phyloP scores from a whole-genome alignment of 2,329 filamentous ascomycete species.

The Colletotrichum orchidophilum region DNA sequence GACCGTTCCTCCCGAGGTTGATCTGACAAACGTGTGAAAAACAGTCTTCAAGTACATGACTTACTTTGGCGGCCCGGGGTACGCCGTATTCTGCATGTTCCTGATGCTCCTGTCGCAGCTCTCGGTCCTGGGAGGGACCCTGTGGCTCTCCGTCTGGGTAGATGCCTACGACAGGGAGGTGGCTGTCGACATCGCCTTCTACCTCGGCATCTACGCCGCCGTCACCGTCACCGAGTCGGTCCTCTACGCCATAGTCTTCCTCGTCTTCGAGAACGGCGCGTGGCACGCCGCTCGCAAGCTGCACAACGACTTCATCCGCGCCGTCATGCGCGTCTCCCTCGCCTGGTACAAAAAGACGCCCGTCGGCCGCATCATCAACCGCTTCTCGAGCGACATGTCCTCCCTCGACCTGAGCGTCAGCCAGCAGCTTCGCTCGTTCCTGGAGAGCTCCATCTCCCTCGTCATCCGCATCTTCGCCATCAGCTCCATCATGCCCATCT shows the following conservation, averaged over 20 bases:
- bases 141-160: conserved; percentile 64
- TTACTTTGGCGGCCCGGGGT: conserved; percentile 58
- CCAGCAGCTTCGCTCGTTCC: conserved; percentile 52
- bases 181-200: conserved; percentile 57
- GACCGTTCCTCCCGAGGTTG: neutral
- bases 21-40: conserved; percentile 29
- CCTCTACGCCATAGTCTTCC: conserved; percentile 52
- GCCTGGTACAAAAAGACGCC: conserved; percentile 66
- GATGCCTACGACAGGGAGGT: conserved; percentile 57
- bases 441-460: conserved; percentile 54
- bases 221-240: conserved; percentile 55
- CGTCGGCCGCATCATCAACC: conserved; percentile 62
- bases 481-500: conserved; percentile 61
- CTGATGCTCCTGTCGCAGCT: conserved; percentile 52
- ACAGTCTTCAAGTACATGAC: conserved; percentile 60
- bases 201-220: conserved; percentile 61
- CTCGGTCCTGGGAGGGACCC: conserved; percentile 51
- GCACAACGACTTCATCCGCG: conserved; percentile 61
- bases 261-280: conserved; percentile 63
- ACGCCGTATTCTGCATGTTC: conserved; percentile 50
- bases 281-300: conserved; percentile 65
- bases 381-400: conserved; percentile 66
- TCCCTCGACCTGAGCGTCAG: conserved; percentile 61
- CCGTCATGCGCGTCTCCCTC: conserved; percentile 63
- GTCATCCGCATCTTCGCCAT: conserved; percentile 57